Conservation (phyloP, 2,329 filamentous ascomycete genomes). For the Alternaria tenuissima region DNA sequence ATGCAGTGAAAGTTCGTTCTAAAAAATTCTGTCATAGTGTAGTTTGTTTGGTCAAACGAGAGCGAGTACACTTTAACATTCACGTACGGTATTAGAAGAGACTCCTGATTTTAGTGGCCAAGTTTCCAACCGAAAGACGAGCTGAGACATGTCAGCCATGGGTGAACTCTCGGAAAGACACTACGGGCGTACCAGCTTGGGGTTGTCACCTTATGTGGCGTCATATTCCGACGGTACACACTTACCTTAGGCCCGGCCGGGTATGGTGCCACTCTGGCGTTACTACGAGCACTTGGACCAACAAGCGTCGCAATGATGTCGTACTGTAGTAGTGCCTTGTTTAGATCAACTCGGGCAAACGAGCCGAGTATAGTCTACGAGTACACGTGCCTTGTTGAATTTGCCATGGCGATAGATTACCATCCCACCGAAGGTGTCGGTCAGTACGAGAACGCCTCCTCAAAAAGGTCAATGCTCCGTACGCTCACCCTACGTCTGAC, state of each 20-base stretch:
- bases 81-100: background rate
- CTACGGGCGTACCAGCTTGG: background rate
- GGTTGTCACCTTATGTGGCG: background rate
- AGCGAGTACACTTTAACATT: too few species aligned
- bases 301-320: background rate
- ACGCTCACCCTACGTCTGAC: conserved; percentile 68
- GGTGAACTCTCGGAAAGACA: background rate
- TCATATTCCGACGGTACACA: background rate
- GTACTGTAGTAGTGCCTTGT: background rate
- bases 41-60: too few species aligned
- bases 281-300: background rate
- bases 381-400: background rate
- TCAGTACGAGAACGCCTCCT: conserved; percentile 74
- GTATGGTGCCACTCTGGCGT: background rate
- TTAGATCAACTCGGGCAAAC: background rate
- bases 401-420: background rate
- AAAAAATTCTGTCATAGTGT: background rate
- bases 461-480: conserved; percentile 74
- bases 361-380: background rate
- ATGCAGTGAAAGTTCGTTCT: background rate
- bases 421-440: background rate
- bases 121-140: background rate
- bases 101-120: background rate
- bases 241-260: background rate
- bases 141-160: background rate